These are phyloP conservation scores for Torrubiellomyces zombiae DNA, from an alignment of 2,329 filamentous ascomycete genomes.

Conservation along the genomic window DNA sequence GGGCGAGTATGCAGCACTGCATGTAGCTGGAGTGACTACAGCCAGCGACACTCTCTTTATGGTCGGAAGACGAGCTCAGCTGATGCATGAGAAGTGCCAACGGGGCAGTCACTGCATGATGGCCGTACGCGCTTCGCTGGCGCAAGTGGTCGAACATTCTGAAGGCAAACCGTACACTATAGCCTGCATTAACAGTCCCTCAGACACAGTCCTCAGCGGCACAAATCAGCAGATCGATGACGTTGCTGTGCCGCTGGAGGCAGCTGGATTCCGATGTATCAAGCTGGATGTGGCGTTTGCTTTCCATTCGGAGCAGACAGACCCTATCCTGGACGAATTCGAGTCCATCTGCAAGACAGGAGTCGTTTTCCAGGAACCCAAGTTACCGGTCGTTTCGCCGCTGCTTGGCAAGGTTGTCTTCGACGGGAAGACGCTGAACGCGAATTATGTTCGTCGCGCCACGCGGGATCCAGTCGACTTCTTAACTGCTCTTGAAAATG, in stretches of 20 bases:
- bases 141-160: constrained; percentile 8
- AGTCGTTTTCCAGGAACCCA: constrained; percentile 21
- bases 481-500: neutral
- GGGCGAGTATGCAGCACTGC: constrained; percentile 26
- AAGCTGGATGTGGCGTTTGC: constrained; percentile 33
- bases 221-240: constrained; percentile 22
- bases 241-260: constrained; percentile 21
- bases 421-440: neutral
- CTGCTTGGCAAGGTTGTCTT: constrained; percentile 30
- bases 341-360: constrained; percentile 24
- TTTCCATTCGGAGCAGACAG: constrained; percentile 36
- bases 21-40: constrained; percentile 54
- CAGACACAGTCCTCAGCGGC: constrained; percentile 55
- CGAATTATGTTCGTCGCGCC: neutral
- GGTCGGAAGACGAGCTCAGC: constrained; percentile 49
- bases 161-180: constrained; percentile 30
- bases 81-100: constrained; percentile 51
- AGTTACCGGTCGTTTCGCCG: constrained; percentile 51
- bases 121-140: constrained; percentile 27
- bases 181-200: constrained; percentile 61
- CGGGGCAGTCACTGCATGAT: constrained; percentile 48
- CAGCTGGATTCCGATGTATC: constrained; percentile 23
- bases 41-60: constrained; percentile 57
- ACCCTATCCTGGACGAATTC: constrained; percentile 41
- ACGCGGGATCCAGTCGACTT: neutral